Evolutionary conservation across 805 yeast genomes (phyloP).

Genomic region (Schwanniomyces pseudopolymorphus): DNA sequence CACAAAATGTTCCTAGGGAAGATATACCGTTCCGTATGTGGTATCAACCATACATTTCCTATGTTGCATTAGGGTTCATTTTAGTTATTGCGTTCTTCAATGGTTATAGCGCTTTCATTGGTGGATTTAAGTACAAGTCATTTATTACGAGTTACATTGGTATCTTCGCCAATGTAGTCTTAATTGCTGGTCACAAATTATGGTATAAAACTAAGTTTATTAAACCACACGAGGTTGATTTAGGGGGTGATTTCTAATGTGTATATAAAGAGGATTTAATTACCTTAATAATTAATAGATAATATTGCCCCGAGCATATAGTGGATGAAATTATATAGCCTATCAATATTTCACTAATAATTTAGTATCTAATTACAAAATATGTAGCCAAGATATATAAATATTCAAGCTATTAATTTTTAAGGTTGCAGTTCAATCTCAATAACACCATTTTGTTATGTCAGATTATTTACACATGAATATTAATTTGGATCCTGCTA

Average conservation of each 20-base stretch:
- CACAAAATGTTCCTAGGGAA: constrained; percentile 12
- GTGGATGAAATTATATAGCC: too few species aligned
- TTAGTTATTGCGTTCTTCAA: constrained; percentile 13
- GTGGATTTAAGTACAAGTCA: constrained; percentile 9
- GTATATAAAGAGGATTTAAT: too few species aligned
- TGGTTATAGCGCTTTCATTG: constrained; percentile 15
- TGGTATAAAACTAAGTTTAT: constrained; percentile 7
- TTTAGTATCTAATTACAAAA: too few species aligned
- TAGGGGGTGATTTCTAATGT: background rate
- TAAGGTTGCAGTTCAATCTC: too few species aligned
- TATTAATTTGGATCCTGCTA: too few species aligned
- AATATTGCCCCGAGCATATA: too few species aligned
- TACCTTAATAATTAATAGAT: too few species aligned
- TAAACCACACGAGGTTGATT: constrained; percentile 6
- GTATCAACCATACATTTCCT: constrained; percentile 15
- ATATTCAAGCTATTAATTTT: too few species aligned
- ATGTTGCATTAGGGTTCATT: constrained; percentile 8
- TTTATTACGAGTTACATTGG: constrained; percentile 16
- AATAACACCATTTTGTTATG: too few species aligned
- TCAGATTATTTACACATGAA: too few species aligned
- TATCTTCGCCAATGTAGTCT: constrained; percentile 4
- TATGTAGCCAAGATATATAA: too few species aligned
- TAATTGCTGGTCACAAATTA: constrained; percentile 6
- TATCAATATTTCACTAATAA: too few species aligned
- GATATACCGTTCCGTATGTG: constrained; percentile 14